Conservation (phyloP, 345 rosid species). For the Dipteronia sinensis region DNA sequence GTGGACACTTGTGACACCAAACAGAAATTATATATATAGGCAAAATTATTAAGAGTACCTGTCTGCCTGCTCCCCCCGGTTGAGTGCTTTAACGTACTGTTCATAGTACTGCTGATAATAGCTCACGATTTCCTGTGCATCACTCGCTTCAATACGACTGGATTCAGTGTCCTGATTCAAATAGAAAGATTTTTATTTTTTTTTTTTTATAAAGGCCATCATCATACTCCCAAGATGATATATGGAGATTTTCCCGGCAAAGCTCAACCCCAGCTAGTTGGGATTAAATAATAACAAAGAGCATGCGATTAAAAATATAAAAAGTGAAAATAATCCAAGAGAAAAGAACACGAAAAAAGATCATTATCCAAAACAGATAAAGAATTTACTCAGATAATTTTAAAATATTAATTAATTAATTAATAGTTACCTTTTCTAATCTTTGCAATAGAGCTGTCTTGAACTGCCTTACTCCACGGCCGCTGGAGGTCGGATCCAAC, state of each 20-base stretch:
- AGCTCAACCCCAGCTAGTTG: background rate
- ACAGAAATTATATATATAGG: background rate
- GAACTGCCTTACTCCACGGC: constrained; percentile 89
- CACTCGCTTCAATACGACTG: constrained; percentile 91
- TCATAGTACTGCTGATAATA: constrained; percentile 92
- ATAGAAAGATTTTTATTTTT: background rate
- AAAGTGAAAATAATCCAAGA: too few species aligned
- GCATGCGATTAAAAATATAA: background rate
- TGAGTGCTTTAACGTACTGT: constrained; percentile 86
- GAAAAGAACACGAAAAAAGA: too few species aligned
- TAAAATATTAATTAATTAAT: background rate
- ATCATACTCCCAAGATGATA: background rate
- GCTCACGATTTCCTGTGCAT: constrained; percentile 92
- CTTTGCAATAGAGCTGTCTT: constrained; percentile 80
- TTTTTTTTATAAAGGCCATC: too few species aligned
- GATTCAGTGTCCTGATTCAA: constrained; percentile 77
- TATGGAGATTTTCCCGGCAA: background rate
- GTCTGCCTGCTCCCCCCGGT: constrained; percentile 95
- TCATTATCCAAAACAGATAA: too few species aligned
- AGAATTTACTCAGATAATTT: background rate
- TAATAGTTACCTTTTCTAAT: constrained; percentile 65
- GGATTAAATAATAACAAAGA: background rate
- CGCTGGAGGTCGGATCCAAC: constrained; percentile 69
- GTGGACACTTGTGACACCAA: background rate
- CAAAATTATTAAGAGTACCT: constrained; percentile 48